Base-by-base conservation (phyloP, 2,329 filamentous ascomycete genomes). In the Botrytis cinerea region DNA sequence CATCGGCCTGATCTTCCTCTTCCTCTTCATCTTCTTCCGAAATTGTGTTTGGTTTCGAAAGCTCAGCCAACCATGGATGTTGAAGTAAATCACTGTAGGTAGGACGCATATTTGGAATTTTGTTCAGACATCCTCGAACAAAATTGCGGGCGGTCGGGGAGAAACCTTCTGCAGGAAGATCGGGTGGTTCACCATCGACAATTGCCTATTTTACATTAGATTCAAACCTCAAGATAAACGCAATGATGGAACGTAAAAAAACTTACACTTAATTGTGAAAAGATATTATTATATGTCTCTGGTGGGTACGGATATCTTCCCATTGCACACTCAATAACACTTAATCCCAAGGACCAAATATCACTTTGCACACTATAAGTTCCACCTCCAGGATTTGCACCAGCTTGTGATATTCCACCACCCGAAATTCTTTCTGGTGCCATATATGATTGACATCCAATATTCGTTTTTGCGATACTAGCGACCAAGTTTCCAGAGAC, bases 381-480 rank as follows among this genome's bases (percentile, higher is more conserved):
- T 73, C 95, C 95, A 74, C 91, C 92, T 9, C 89, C 86, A 73
- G 88, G 88, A 74, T 90, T 89, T 28, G 90, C 86, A 40, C 91
- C 91, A 6, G 89, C 87, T 75, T 92, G 88, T 74, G 93, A 90
- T 79, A 94, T 90, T 35, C 92, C 92, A 73, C 95, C 94, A 67
- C 93, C 94, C 14, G 94, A 94, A 79, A 99, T 99, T 77, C 96
- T 87, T 83, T 99, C 96, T 0, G 96, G 96, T 0, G 96, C 96
- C 96, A 99, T 99, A 84, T 99, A 99, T 81, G 95, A 98, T 84
- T 99, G 96, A 80, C 96, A 99, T 57, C 96, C 96, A 79, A 99
- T 99, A 81, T 99, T 99, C 43, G 96, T 99, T 84, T 97, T 97
- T 70, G 96, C 96, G 79, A 98, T 98, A 84, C 94, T 97, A 38